Evolutionary conservation across 2,329 filamentous ascomycete genomes (phyloP), one percentile per base, ranked within the genome.

Genomic region (Hypoxylon sp.): DNA sequence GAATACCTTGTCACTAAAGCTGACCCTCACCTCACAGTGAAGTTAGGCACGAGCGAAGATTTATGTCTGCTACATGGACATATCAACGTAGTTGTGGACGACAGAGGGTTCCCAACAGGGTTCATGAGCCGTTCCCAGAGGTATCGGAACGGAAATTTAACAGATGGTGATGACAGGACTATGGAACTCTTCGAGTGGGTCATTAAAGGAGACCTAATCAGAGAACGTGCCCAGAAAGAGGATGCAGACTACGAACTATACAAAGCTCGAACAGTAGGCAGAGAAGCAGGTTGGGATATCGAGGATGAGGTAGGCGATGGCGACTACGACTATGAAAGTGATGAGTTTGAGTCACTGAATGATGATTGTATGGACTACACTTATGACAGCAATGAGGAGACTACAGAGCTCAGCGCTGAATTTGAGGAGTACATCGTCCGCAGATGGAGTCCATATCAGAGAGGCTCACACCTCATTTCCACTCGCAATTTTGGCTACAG

Each of bases 101-200:
- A 61, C 14, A 60, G 46, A n/a, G 64, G 64, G 1, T 67, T 67
- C 32, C 64, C 64, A 18, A 60, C 51, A 1, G 42, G 22, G 18
- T 64, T 67, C 22, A 67, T 57, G 55, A 57, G 24, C 22, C 53
- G 14, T 2, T 55, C 45, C 6, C 55, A 64, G 9, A 60, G 64
- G 20, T 38, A 16, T 16, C 40, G 48, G 12, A 32, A 42, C 11
- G 55, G 60, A 18, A 30, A 45, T 57, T 1, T 67, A 2, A 67
- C 64, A 8, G 11, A 64, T 16, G 44, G 49, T 7, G 60, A 67
- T 11, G 45, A 60, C 7, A 60, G 64, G 11, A 20, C 42, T 2
- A 44, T 67, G 45, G 60, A 67, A 7, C 45, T 67, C 20, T 66
- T 66, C 14, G 63, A 66, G 9, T 66, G 63, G 63, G n/a, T 7